These are phyloP conservation scores for Middelhovenomyces tepae DNA, from an alignment of 805 yeast genomes.

Conservation along the genomic window DNA sequence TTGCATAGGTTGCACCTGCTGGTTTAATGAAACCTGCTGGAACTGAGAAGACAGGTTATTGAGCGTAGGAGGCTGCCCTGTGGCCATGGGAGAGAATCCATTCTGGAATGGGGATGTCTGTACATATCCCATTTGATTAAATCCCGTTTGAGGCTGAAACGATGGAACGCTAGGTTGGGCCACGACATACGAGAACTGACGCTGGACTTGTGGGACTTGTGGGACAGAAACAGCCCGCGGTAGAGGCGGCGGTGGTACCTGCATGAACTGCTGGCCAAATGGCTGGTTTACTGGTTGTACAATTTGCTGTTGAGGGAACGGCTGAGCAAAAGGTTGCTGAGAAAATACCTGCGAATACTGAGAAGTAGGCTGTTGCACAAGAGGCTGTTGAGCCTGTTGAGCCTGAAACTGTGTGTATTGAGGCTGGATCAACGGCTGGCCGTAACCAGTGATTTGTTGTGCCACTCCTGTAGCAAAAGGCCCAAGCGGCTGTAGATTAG, in stretches of 20 bases:
- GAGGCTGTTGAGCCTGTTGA: not conserved
- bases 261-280: conserved; percentile 8
- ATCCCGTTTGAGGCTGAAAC: not conserved
- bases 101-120: not conserved
- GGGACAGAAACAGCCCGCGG: no score
- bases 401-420: conserved; percentile 1
- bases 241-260: conserved; percentile 5
- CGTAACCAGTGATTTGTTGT: conserved; percentile 33
- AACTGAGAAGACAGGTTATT: conserved; percentile 3
- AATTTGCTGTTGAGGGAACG: conserved; percentile 6
- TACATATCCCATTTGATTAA: not conserved
- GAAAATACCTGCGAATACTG: not conserved
- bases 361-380: not conserved
- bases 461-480: conserved; percentile 34
- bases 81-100: conserved; percentile 2
- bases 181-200: not conserved
- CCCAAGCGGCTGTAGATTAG: conserved; percentile 21
- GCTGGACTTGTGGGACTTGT: no score
- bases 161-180: not conserved
- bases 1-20: conserved; percentile 2
- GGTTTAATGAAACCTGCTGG: conserved; percentile 5
- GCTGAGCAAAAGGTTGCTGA: conserved; percentile 1
- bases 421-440: conserved; percentile 2
- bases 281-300: conserved; percentile 3
- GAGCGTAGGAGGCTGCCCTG: conserved; percentile 6